These are phyloP conservation scores for Malassezia globosa DNA, from an alignment of 1,284 basidiomycete species.

Conservation along the genomic window DNA sequence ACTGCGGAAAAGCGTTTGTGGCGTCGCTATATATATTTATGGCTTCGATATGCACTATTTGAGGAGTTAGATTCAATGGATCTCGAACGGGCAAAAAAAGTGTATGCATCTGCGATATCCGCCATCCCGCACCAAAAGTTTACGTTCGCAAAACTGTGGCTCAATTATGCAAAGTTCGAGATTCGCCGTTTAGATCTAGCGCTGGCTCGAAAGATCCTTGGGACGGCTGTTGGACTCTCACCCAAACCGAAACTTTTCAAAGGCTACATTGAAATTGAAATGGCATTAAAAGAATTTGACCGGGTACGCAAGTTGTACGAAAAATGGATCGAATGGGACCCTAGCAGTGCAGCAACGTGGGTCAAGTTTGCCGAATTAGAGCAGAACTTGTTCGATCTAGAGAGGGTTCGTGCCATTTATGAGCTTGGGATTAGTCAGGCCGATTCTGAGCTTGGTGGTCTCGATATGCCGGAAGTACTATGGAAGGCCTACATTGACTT, in stretches of 20 bases:
- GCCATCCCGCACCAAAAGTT: conserved; percentile 91
- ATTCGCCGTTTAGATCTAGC: conserved; percentile 69
- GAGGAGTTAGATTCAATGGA: conserved; percentile 95
- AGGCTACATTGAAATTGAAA: conserved; percentile 41
- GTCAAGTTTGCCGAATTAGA: conserved; percentile 95
- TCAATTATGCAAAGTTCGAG: conserved; percentile 79
- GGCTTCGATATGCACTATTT: conserved; percentile 91
- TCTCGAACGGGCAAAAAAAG: conserved; percentile 68
- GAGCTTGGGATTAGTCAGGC: conserved; percentile 81
- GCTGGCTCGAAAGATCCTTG: conserved; percentile 78
- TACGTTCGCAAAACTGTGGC: conserved; percentile 76
- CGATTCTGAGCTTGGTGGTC: conserved; percentile 50
- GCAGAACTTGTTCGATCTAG: conserved; percentile 76
- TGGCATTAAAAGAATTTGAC: conserved; percentile 64
- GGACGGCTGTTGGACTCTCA: conserved; percentile 83
- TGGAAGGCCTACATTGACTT: conserved; percentile 82
- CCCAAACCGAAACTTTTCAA: conserved; percentile 63
- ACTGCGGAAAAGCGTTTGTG: conserved; percentile 63
- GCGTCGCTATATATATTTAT: conserved; percentile 87
- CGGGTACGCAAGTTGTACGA: conserved; percentile 82
- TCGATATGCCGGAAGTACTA: conserved; percentile 93
- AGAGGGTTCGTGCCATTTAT: conserved; percentile 85
- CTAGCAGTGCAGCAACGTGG: conserved; percentile 54
- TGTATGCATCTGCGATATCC: conserved; percentile 78
- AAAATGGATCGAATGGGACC: conserved; percentile 59